Evolutionary conservation across 2,329 filamentous ascomycete species (phyloP).

Genomic region (Diaporthe sp.): DNA sequence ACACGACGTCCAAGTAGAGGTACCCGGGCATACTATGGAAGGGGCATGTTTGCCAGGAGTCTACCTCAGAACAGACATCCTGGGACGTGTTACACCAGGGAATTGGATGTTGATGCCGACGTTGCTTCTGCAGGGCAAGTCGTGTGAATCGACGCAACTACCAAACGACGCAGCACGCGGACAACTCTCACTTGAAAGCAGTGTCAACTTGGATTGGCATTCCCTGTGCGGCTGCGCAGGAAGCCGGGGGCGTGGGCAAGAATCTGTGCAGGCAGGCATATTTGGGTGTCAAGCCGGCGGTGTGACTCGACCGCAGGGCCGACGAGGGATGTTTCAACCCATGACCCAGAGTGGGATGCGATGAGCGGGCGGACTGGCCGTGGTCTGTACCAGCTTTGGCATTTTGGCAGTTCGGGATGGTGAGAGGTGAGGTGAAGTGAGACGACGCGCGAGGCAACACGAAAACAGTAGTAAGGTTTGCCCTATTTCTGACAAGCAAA

Average conservation of each 20-base stretch:
- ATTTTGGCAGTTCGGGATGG: conserved; percentile 3
- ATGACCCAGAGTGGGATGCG: not conserved
- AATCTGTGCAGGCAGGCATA: conserved; percentile 2
- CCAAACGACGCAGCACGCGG: not conserved
- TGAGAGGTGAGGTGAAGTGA: conserved; percentile 35
- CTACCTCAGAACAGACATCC: conserved; percentile 3
- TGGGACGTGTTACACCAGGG: conserved; percentile 5
- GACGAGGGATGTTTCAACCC: not conserved
- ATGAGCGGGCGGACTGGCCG: not conserved
- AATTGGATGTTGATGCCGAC: not conserved
- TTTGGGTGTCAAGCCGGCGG: conserved; percentile 10
- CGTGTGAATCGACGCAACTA: not conserved
- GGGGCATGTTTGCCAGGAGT: not conserved
- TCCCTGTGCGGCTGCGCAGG: not conserved
- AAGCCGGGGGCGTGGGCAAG: not conserved
- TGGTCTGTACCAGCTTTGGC: conserved; percentile 30
- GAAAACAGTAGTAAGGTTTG: conserved; percentile 43
- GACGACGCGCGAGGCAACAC: conserved; percentile 40
- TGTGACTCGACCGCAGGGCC: not conserved
- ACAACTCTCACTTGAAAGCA: conserved; percentile 7
- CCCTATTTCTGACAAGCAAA: conserved; percentile 42
- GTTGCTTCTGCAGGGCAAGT: not conserved
- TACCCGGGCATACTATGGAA: not conserved
- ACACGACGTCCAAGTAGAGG: not conserved
- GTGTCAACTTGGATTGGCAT: conserved; percentile 3